phyloP scores from a whole-genome alignment of 78 protist species.

The Dictyostelium purpureum region DNA sequence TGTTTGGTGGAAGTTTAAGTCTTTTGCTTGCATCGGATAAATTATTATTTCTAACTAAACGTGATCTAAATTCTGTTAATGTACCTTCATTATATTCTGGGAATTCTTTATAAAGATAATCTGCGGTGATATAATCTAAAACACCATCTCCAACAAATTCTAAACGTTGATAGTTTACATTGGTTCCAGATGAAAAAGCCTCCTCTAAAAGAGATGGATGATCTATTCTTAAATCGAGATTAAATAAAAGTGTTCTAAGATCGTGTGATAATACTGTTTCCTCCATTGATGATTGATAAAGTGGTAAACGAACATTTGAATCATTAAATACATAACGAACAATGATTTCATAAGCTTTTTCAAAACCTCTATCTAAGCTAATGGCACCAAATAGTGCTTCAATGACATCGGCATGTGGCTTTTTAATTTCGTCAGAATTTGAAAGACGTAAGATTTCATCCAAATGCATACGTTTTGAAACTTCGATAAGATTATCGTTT shows the following conservation, averaged over 20 bases:
- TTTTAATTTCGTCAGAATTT: background rate
- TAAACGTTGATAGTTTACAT: conserved; percentile 42
- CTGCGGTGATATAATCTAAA: conserved; percentile 34
- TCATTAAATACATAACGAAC: background rate
- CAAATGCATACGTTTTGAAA: background rate
- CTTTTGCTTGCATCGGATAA: background rate
- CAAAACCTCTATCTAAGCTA: conserved; percentile 19
- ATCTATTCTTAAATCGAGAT: background rate
- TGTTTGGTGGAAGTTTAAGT: background rate
- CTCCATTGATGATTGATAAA: background rate
- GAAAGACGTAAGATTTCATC: conserved; percentile 28
- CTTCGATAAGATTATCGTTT: conserved; percentile 3
- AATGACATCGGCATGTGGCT: conserved; percentile 68
- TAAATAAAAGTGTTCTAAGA: background rate
- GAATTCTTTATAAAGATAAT: conserved; percentile 11
- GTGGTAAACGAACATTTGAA: conserved; percentile 1
- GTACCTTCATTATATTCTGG: conserved; percentile 62
- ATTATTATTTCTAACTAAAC: background rate
- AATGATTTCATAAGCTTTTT: background rate
- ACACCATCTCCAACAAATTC: conserved; percentile 72
- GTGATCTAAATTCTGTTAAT: conserved; percentile 18
- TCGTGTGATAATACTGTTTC: background rate
- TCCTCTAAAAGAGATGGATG: background rate
- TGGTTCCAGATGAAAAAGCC: background rate
- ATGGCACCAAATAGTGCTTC: conserved; percentile 63